Base-by-base conservation (phyloP, 2,329 filamentous ascomycete species). In the Aspergillus transmontanensis region DNA sequence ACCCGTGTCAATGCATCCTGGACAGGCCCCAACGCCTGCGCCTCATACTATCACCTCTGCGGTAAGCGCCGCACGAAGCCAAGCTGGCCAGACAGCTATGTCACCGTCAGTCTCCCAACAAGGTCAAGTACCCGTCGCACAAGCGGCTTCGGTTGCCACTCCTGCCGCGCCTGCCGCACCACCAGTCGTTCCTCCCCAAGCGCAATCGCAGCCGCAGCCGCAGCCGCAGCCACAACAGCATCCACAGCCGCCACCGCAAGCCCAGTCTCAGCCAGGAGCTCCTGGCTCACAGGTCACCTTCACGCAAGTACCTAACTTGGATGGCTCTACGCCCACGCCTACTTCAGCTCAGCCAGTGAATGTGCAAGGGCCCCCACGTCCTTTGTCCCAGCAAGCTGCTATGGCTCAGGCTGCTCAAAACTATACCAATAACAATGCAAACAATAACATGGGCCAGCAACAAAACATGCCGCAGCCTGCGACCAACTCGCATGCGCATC, bases 21-120 rank as follows among this genome's bases (percentile, higher is more conserved):
- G 71, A 19, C 77, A 78, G 62, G 66, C 73, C 34, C 73, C 72
- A 26, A 72, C 76, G 10, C 77, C 79, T 51, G 78, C 78, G 28
- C 74, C 81, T 4, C 80, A 83, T 64, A 82, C 81, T 1, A 81
- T 83, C 48, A 83, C 79, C 63, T 82, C 81, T 58, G 82, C 82
- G 9, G 78, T 84, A 26, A 80, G 76, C 65, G 79, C 80, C 32
- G 80, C 79, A 21, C 74, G 79, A 50, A 77, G 73, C 45, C 79
- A 80, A 62, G 76, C 75, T 36, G 74, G 73, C 19, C 75, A 77
- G 62, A 70, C 73, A 46, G 73, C 72, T 11, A 76, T 76, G 72
- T 79, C 77, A 23, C 76, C 78, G 30, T 71, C 75, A 16, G 73
- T 71, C 30, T 72, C 74, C 19, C 76, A 78, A 50, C 68, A 70